A percentile compares a stretch with the other conserved stretches of the same genome.
phyloP scores from a whole-genome alignment of 176 grass and related monocot genomes.

The Aegilops umbellulata region DNA sequence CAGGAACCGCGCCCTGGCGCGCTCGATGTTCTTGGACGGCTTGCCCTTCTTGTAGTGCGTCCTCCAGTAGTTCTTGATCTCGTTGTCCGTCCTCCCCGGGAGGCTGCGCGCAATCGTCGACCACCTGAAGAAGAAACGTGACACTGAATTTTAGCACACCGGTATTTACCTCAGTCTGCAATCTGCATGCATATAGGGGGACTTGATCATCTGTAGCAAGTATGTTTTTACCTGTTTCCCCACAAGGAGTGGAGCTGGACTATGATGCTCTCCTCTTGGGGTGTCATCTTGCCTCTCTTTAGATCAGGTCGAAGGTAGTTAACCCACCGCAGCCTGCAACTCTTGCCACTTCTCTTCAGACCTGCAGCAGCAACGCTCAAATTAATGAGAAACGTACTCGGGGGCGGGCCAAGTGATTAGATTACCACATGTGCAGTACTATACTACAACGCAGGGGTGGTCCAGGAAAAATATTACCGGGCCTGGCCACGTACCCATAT shows the following conservation, averaged over 20 bases:
- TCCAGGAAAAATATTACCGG: background rate
- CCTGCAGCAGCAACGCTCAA: constrained; percentile 27
- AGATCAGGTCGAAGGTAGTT: constrained; percentile 92
- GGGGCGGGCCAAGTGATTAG: background rate
- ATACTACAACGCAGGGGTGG: background rate
- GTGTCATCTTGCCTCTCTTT: constrained; percentile 78
- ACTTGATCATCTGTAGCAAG: background rate
- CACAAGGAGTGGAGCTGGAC: constrained; percentile 84
- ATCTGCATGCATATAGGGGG: background rate
- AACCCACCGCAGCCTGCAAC: constrained; percentile 83
- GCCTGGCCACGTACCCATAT: background rate
- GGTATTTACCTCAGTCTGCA: background rate
- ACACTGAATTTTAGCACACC: background rate
- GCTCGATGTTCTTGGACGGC: constrained; percentile 80
- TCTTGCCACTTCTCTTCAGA: constrained; percentile 86
- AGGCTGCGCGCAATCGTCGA: constrained; percentile 87
- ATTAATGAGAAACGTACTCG: constrained; percentile 6
- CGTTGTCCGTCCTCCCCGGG: constrained; percentile 93
- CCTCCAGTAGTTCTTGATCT: constrained; percentile 99
- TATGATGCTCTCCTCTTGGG: constrained; percentile 77
- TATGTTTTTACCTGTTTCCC: constrained; percentile 65
- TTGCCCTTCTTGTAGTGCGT: constrained; percentile 91
- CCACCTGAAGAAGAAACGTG: constrained; percentile 47
- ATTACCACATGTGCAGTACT: background rate
- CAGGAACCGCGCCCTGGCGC: constrained; percentile 58